A percentile compares a stretch with the other conserved stretches of the same genome.
Evolutionary conservation across 176 grass and related monocot species (phyloP).

Genomic region (Carex cristatella): DNA sequence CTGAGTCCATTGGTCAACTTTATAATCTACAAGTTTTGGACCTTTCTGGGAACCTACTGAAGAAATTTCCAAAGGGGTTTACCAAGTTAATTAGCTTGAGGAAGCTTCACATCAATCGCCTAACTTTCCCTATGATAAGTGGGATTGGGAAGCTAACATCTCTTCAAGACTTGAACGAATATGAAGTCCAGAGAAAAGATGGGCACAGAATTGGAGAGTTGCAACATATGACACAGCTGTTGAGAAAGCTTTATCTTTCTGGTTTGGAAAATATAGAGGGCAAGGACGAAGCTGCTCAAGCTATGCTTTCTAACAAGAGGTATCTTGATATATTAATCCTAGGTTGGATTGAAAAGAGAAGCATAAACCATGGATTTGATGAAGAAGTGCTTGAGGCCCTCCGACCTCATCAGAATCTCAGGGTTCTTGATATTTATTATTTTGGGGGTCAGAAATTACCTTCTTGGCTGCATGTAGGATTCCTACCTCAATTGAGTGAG

Average conservation of each 20-base stretch:
- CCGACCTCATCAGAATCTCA: slow-evolving; percentile 10
- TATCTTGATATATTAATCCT: slow-evolving; percentile 20
- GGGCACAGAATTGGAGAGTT: slow-evolving; percentile 21
- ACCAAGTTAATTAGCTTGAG: slow-evolving; percentile 27
- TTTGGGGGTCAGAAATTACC: not conserved
- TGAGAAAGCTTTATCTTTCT: slow-evolving; percentile 5
- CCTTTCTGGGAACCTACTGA: slow-evolving; percentile 4
- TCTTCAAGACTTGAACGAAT: slow-evolving; percentile 22
- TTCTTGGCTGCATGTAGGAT: not conserved
- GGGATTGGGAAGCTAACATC: slow-evolving; percentile 35
- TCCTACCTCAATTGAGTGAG: not conserved
- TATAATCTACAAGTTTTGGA: slow-evolving; percentile 28
- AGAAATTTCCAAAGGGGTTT: slow-evolving; percentile 23
- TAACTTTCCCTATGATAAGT: slow-evolving; percentile 7
- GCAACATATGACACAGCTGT: slow-evolving; percentile 37
- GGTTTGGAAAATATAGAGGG: not conserved
- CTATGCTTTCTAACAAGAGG: slow-evolving; percentile 29
- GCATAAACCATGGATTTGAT: not conserved
- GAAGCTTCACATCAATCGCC: slow-evolving; percentile 6
- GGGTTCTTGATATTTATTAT: not conserved
- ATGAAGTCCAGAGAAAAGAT: slow-evolving; percentile 5
- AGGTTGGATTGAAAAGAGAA: not conserved
- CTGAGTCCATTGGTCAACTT: slow-evolving; percentile 34
- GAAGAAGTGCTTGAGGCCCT: not conserved
- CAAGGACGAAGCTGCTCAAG: slow-evolving; percentile 23